phyloP scores from a whole-genome alignment of 805 yeast species.

The Cyberlindnera maritima region DNA sequence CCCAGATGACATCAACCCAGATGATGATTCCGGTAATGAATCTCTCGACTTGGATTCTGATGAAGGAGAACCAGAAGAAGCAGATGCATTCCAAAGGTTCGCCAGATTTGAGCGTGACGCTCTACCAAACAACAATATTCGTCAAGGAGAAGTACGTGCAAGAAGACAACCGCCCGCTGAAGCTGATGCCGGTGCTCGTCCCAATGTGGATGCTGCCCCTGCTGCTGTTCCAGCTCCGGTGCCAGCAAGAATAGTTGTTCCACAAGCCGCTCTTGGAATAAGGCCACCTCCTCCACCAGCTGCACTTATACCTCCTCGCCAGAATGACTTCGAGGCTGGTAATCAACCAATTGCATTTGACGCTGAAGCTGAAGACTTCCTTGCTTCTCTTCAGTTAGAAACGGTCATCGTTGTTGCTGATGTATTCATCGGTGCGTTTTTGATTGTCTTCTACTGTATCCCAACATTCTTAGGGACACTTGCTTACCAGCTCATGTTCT shows the following conservation, averaged over 20 bases:
- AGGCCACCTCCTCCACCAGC: neutral
- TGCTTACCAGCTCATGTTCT: slow-evolving; percentile 13
- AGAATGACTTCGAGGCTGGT: neutral
- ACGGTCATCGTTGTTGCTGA: slow-evolving; percentile 27
- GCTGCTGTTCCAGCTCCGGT: neutral
- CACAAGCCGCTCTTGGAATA: neutral
- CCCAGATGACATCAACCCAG: slow-evolving; percentile 17
- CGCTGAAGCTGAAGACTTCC: slow-evolving; percentile 17
- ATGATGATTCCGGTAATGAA: slow-evolving; percentile 19
- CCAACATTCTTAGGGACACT: slow-evolving; percentile 46
- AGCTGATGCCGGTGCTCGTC: neutral
- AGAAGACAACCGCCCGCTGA: neutral
- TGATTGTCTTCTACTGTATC: slow-evolving; percentile 42
- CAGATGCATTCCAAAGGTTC: slow-evolving; percentile 16
- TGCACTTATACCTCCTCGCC: neutral
- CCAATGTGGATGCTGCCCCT: too few species aligned
- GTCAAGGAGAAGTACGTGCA: slow-evolving; percentile 1
- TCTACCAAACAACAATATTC: neutral
- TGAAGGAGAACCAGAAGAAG: slow-evolving; percentile 17
- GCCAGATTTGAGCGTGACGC: slow-evolving; percentile 15
- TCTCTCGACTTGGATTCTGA: slow-evolving; percentile 7
- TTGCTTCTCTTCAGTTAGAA: slow-evolving; percentile 16
- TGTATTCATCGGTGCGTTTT: slow-evolving; percentile 32
- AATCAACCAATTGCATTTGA: neutral
- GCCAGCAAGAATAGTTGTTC: neutral